These are phyloP conservation scores for Mallotus japonicus DNA, from an alignment of 441 rosid genomes.

Conservation along the genomic window DNA sequence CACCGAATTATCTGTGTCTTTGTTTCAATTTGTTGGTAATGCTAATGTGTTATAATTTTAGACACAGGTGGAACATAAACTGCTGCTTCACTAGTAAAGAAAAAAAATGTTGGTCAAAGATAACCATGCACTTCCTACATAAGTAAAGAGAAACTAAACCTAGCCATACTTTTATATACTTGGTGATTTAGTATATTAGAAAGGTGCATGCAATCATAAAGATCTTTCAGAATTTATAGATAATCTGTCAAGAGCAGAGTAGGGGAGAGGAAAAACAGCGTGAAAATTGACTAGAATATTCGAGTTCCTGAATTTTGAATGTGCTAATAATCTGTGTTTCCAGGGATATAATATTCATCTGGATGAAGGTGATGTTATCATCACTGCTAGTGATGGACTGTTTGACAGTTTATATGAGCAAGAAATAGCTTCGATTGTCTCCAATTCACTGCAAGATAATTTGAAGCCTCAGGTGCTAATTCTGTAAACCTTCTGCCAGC, in stretches of 20 bases:
- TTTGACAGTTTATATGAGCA: slow-evolving; percentile 67
- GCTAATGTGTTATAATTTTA: too few relatives aligned
- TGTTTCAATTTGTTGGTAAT: too few relatives aligned
- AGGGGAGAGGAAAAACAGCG: not conserved
- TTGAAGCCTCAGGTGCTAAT: slow-evolving; percentile 55
- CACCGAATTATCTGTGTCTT: too few relatives aligned
- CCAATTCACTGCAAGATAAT: slow-evolving; percentile 43
- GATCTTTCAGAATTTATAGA: not conserved
- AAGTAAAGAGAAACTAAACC: not conserved
- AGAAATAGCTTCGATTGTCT: slow-evolving; percentile 55
- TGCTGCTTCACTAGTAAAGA: not conserved
- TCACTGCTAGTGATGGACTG: slow-evolving; percentile 73
- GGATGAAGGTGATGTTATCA: slow-evolving; percentile 58
- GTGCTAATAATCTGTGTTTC: slow-evolving; percentile 21
- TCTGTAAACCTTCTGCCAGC: not conserved
- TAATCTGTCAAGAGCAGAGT: not conserved
- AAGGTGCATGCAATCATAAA: not conserved
- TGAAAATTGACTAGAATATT: not conserved
- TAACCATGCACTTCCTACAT: not conserved
- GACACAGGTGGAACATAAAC: too few relatives aligned
- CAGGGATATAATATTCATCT: slow-evolving; percentile 54
- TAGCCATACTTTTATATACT: not conserved
- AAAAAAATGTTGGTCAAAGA: not conserved
- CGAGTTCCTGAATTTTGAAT: not conserved
- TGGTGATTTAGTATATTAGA: not conserved